Base-by-base conservation (phyloP, 1,284 basidiomycete species). In the Puccinia novopanici region DNA sequence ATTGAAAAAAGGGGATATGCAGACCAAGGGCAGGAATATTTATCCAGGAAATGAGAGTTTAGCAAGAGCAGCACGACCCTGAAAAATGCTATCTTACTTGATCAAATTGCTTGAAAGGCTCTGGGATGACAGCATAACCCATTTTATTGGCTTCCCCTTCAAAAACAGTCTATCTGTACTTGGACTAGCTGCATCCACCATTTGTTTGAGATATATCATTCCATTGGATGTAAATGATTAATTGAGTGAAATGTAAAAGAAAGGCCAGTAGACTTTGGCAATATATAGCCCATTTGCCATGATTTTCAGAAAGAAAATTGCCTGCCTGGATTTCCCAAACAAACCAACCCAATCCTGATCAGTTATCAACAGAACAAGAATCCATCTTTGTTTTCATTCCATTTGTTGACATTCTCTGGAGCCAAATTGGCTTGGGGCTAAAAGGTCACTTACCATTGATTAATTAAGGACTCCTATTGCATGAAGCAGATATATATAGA, bases 181-280 rank as follows among this genome's bases (percentile, higher is more conserved):
- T 78, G 75, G 42, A 78, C 42, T n/a, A 78, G 37, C 59, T 78
- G 75, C 75, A 78, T 78, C 50, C 45, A 59, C 65, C 65, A 78
- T 70, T 78, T 78, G 65, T 57, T n/a, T 45, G 75, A 78, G 1
- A 54, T 70, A 59, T 78, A 65, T 22, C 75, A 63, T 78, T 78
- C 75, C 34, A 65, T 78, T 42, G 75, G 75, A 70, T 78, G 75
- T n/a, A n/a, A n/a, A n/a, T n/a, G n/a, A n/a, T n/a, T 22, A 78
- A 63, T 59, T 78, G 70, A 15, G 75, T 48, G 50, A 40, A 54
- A 57, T 15, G 27, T 2, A 65, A 68, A n/a, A 70, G 50, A 40
- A 78, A 70, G 2, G 63, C 57, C 27, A 78, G 54, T 78, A 78
- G 15, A 65, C 75, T 30, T 78, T 78, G 12, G 75, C 75, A 5